Percentiles rank a stretch among this genome's conserved stretches.
These are phyloP conservation scores for Camelina neglecta DNA, from an alignment of 345 rosid species.

Conservation along the genomic window DNA sequence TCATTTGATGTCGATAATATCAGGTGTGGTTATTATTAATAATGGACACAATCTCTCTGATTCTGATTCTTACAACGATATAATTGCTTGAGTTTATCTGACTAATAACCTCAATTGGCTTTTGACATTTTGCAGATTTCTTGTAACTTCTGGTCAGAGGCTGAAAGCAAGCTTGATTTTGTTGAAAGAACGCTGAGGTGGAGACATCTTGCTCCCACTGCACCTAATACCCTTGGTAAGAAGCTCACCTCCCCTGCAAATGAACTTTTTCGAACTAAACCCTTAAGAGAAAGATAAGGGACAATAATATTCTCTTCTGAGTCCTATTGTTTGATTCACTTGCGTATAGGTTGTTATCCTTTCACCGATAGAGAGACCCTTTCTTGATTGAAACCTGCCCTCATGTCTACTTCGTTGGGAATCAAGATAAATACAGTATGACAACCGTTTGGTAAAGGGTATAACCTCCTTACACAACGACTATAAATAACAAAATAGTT, in stretches of 20 bases:
- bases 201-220: slow-evolving; percentile 98
- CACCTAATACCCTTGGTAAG: slow-evolving; percentile 95
- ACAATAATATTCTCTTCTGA: not conserved
- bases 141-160: slow-evolving; percentile 99
- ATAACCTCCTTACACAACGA: slow-evolving; percentile 13
- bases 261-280: not conserved
- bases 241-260: not conserved
- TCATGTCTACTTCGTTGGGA: slow-evolving; percentile 90
- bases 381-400: slow-evolving; percentile 92
- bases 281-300: not conserved
- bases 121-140: slow-evolving; percentile 65
- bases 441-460: slow-evolving; percentile 68
- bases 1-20: slow-evolving; percentile 85
- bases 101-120: slow-evolving; percentile 1
- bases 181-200: slow-evolving; percentile 91
- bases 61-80: too few relatives aligned
- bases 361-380: slow-evolving; percentile 93
- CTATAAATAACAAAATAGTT: not conserved
- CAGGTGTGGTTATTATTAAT: slow-evolving; percentile 50
- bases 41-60: not conserved
- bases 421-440: slow-evolving; percentile 82
- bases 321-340: slow-evolving; percentile 18
- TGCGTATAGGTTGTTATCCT: slow-evolving; percentile 86
- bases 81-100: slow-evolving; percentile 2
- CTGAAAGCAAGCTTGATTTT: slow-evolving; percentile 75